Evolutionary conservation across 495 filamentous ascomycete genomes (phyloP).

Genomic region (Cairneyella variabilis): DNA sequence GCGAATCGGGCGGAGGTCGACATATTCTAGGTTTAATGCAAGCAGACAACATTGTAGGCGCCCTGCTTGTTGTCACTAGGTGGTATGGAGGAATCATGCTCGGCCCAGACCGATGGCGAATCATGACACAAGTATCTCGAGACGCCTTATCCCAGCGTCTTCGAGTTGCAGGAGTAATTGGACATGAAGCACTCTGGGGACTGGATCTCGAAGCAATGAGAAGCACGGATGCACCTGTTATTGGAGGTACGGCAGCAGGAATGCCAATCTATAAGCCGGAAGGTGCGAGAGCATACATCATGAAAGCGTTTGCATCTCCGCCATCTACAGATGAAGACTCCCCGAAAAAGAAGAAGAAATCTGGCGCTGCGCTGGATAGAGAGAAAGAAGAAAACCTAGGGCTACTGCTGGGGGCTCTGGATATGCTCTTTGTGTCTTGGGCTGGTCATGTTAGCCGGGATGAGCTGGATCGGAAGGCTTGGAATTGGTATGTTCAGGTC

Average conservation of each 20-base stretch:
- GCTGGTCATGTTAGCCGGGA: slow-evolving; percentile 44
- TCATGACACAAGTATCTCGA: slow-evolving; percentile 47
- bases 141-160: slow-evolving; percentile 43
- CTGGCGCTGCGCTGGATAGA: slow-evolving; percentile 37
- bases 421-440: slow-evolving; percentile 71
- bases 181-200: slow-evolving; percentile 65
- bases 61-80: slow-evolving; percentile 82
- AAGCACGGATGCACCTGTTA: slow-evolving; percentile 31
- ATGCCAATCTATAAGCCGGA: slow-evolving; percentile 68
- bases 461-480: slow-evolving; percentile 71
- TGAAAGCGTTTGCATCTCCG: slow-evolving; percentile 54
- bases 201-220: slow-evolving; percentile 68
- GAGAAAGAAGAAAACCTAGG: slow-evolving; percentile 66
- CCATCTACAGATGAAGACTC: no score
- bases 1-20: slow-evolving; percentile 81
- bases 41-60: slow-evolving; percentile 72
- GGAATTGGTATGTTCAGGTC: slow-evolving; percentile 75
- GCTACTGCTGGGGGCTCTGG: slow-evolving; percentile 59
- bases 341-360: slow-evolving; percentile 31
- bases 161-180: slow-evolving; percentile 36
- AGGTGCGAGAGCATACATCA: slow-evolving; percentile 54
- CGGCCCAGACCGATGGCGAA: slow-evolving; percentile 71
- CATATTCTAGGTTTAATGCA: slow-evolving; percentile 78
- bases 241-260: slow-evolving; percentile 25
- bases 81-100: slow-evolving; percentile 92